These are phyloP conservation scores for Neonectria ditissima DNA, from an alignment of 2,329 filamentous ascomycete species.

Conservation along the genomic window DNA sequence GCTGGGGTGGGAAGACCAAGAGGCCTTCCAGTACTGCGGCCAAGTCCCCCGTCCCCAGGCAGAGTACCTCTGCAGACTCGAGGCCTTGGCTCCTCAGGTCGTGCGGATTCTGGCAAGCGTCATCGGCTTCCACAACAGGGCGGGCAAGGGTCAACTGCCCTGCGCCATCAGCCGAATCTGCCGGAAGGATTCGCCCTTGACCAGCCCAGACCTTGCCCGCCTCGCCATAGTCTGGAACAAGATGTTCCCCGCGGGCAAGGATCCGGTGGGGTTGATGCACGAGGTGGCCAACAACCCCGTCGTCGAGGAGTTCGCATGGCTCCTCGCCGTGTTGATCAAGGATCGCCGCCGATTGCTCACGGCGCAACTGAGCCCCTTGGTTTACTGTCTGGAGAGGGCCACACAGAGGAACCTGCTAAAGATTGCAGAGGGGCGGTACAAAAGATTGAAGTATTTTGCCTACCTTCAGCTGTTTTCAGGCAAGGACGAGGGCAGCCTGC, in stretches of 20 bases:
- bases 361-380: background rate
- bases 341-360: background rate
- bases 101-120: conserved; percentile 31
- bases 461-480: conserved; percentile 17
- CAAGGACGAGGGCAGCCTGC: conserved; percentile 11
- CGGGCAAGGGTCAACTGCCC: background rate
- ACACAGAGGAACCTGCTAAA: background rate
- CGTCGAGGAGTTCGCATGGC: conserved; percentile 29
- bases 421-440: background rate
- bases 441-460: background rate
- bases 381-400: conserved; percentile 12
- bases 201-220: background rate
- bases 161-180: background rate
- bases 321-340: conserved; percentile 1
- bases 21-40: conserved; percentile 32
- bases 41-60: conserved; percentile 36
- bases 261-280: background rate
- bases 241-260: background rate
- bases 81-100: conserved; percentile 23
- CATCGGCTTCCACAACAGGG: conserved; percentile 20
- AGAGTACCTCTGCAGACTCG: conserved; percentile 36
- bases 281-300: background rate
- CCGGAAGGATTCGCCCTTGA: background rate
- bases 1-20: background rate
- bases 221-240: background rate